A percentile compares a stretch with the other conserved stretches of the same genome.
Conservation (phyloP, 2,329 filamentous ascomycete genomes). For the Fusarium graminum region DNA sequence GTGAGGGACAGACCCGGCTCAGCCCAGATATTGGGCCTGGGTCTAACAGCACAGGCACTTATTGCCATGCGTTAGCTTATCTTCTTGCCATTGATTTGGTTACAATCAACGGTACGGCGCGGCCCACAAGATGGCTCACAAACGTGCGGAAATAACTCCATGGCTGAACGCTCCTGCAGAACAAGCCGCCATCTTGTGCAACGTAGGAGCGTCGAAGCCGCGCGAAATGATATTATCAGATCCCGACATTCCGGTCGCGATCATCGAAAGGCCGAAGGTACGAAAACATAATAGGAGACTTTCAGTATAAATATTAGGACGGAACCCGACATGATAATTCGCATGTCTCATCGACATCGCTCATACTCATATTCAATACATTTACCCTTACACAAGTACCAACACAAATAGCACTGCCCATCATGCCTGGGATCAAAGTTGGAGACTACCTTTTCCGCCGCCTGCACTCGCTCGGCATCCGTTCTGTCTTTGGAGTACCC, state of each 20-base stretch:
- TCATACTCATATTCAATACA: neutral
- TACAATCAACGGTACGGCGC: neutral
- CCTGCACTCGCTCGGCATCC: constrained; percentile 3
- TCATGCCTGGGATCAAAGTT: constrained; percentile 1
- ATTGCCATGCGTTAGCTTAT: neutral
- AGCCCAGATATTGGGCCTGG: neutral
- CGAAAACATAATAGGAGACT: neutral
- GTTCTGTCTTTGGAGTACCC: constrained; percentile 5
- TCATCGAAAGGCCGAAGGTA: neutral
- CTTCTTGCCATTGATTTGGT: neutral
- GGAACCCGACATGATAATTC: neutral
- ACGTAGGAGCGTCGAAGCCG: neutral
- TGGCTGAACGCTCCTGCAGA: neutral
- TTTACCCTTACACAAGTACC: neutral
- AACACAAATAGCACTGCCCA: neutral
- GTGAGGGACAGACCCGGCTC: neutral
- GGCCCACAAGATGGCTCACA: neutral
- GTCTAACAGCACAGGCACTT: neutral
- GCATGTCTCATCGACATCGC: neutral
- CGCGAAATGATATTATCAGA: neutral
- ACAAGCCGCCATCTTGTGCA: neutral
- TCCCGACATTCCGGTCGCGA: neutral
- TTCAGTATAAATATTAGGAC: neutral
- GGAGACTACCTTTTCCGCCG: constrained; percentile 17
- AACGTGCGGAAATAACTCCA: neutral